Percentiles rank a stretch among this genome's conserved stretches.
phyloP scores from a whole-genome alignment of 495 filamentous ascomycete species.

The Hypomontagnella monticulosa region DNA sequence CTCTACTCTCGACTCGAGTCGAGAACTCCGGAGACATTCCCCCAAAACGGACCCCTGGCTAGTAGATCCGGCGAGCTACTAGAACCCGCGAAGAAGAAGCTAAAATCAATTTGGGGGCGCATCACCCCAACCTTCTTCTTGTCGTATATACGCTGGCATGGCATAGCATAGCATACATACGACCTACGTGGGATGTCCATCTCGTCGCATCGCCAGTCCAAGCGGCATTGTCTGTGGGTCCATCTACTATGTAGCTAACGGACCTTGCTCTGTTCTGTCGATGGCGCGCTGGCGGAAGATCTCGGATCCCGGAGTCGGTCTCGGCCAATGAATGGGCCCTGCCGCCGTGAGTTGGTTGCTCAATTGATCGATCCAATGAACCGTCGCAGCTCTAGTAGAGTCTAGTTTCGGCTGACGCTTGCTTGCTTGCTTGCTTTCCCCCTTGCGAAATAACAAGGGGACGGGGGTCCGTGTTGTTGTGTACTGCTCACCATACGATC shows the following conservation, averaged over 20 bases:
- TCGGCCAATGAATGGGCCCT: constrained; percentile 30
- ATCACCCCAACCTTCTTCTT: constrained; percentile 12
- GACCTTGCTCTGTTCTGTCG: constrained; percentile 5
- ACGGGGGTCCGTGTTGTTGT: constrained; percentile 9
- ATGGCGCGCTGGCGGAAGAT: constrained; percentile 40
- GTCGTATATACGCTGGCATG: constrained; percentile 19
- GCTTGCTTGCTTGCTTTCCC: constrained; percentile 1
- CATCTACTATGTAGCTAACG: neutral
- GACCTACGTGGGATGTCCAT: constrained; percentile 30
- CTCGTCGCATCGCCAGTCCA: constrained; percentile 20
- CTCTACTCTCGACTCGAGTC: constrained; percentile 17
- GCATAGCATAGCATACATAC: constrained; percentile 12
- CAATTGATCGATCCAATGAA: constrained; percentile 37
- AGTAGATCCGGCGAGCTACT: constrained; percentile 39
- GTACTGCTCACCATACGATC: constrained; percentile 35
- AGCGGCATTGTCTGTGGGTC: neutral
- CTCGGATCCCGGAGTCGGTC: constrained; percentile 40
- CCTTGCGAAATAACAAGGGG: neutral
- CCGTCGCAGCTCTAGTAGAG: constrained; percentile 1
- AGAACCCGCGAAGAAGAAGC: constrained; percentile 41
- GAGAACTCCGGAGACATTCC: constrained; percentile 31
- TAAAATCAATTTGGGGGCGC: constrained; percentile 26
- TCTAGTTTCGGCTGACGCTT: constrained; percentile 16
- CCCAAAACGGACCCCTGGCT: constrained; percentile 38
- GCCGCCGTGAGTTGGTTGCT: constrained; percentile 34